Conservation (phyloP, 805 yeast species). For the Blastobotrys robertii region DNA sequence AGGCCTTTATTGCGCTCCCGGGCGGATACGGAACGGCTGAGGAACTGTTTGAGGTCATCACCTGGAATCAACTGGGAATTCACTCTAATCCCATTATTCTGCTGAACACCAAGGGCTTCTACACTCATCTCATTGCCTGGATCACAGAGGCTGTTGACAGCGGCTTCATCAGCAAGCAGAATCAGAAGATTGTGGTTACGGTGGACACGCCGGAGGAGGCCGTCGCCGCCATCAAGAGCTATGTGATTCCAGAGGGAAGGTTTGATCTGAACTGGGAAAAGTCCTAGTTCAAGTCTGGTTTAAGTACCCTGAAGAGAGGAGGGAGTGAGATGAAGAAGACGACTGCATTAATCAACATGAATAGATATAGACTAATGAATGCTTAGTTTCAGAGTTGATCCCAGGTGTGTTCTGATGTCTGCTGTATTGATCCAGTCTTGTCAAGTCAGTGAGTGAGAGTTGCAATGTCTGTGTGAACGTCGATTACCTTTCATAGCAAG, state of each 20-base stretch:
- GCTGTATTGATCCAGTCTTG: too few species aligned
- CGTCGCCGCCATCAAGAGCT: slow-evolving; percentile 47
- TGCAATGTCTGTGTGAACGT: too few species aligned
- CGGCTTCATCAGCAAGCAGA: slow-evolving; percentile 61
- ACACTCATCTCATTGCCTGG: slow-evolving; percentile 57
- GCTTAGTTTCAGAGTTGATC: too few species aligned
- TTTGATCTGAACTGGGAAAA: slow-evolving; percentile 60
- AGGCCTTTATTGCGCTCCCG: slow-evolving; percentile 81
- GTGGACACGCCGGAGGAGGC: slow-evolving; percentile 65
- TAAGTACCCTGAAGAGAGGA: too few species aligned
- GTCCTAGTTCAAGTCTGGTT: too few species aligned
- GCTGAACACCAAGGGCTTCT: slow-evolving; percentile 73
- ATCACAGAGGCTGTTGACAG: slow-evolving; percentile 46
- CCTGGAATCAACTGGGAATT: slow-evolving; percentile 86
- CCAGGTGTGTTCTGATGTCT: too few species aligned
- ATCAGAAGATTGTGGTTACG: slow-evolving; percentile 58
- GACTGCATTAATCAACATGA: too few species aligned
- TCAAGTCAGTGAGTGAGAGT: too few species aligned
- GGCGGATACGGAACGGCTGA: slow-evolving; percentile 90
- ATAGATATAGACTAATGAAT: too few species aligned
- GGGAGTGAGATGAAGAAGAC: too few species aligned
- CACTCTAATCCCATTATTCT: slow-evolving; percentile 74
- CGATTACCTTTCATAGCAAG: too few species aligned
- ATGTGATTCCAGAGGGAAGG: slow-evolving; percentile 61
- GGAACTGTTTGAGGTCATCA: slow-evolving; percentile 80